Conservation (phyloP, 1,139 yeast species). For the Tardiomyces blankii region DNA sequence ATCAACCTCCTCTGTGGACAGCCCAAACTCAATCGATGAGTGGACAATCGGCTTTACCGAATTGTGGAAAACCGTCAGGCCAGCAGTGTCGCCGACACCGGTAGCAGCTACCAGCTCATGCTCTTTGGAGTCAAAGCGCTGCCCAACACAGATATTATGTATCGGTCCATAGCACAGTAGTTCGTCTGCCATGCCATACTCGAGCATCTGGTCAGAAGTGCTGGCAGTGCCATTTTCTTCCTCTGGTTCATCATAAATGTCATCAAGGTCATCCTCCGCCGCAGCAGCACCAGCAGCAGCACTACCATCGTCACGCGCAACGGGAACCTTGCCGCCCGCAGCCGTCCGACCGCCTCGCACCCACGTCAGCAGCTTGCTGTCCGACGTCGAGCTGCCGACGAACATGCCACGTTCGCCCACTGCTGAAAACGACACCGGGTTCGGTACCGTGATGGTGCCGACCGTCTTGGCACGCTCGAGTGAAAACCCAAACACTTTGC, state of each 20-base stretch:
- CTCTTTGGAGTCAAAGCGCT: neutral
- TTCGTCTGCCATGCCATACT: conserved; percentile 34
- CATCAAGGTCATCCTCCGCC: conserved; percentile 26
- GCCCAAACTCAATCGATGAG: neutral
- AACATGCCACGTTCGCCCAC: conserved; percentile 21
- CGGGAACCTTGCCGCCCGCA: conserved; percentile 6
- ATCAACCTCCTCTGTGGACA: neutral
- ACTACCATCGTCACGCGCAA: conserved; percentile 1
- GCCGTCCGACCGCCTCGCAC: conserved; percentile 14
- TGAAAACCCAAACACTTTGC: conserved; percentile 24
- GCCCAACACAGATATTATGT: conserved; percentile 55
- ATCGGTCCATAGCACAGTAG: conserved; percentile 67
- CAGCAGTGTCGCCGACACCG: conserved; percentile 49
- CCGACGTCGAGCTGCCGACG: conserved; percentile 35
- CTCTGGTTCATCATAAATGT: conserved; percentile 25
- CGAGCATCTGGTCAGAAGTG: conserved; percentile 7
- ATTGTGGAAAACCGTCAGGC: conserved; percentile 53
- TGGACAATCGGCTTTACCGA: conserved; percentile 45
- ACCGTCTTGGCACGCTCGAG: neutral
- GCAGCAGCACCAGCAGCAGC: conserved; percentile 13
- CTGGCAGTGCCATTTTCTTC: conserved; percentile 7
- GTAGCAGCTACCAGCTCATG: conserved; percentile 58
- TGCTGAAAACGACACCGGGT: conserved; percentile 11
- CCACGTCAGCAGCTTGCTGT: conserved; percentile 32
- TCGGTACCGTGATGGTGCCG: neutral